Evolutionary conservation across 1,284 basidiomycete genomes (phyloP), one percentile per base, ranked within the genome.

Genomic region (Malassezia cuniculi): DNA sequence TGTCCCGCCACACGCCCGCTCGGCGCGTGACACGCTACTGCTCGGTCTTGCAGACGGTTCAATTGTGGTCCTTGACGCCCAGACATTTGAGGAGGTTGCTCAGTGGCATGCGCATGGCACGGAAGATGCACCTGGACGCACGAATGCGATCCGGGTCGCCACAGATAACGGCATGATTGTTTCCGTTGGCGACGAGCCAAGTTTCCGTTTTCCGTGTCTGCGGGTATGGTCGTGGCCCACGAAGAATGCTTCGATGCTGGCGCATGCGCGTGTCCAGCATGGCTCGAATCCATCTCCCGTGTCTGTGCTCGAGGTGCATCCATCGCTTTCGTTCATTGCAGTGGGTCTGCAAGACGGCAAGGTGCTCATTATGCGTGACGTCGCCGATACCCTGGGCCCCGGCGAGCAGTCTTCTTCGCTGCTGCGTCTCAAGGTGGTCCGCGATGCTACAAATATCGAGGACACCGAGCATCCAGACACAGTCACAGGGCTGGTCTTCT

Each of bases 341-440:
- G 76, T 94, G 27, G 90, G 86, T 6, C 75, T 95, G 8, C 86
- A 80, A 1, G 89, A 95, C 60, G 90, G 90, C n/a, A 84, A 84
- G 0, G 86, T 94, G 5, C 74, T 94, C 5, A 73, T 94, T 14
- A 87, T 87, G 62, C 79, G 85, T 4, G 83, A 93, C 55, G 74
- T 95, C 25, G 80, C 89, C 58, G 85, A 90, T 61, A 85, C 84
- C 0, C 73, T 89, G 55, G 64, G 6, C 39, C 54, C 1, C 37
- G 47, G 3, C 55, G 39, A 2, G 48, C 50, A 3, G 52, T 48
- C 5, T 36, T 51, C 19, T 49, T 46, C 20, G 21, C 27, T 1
- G 29, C 24, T n/a, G 33, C 28, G 6, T 27, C 36, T 64, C 48
- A 64, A 68, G 35, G 54, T 63, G 19, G 59, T 56, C n/a, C 42